Base-by-base conservation (phyloP, 139 green algal species). In the Micromonas pusilla region DNA sequence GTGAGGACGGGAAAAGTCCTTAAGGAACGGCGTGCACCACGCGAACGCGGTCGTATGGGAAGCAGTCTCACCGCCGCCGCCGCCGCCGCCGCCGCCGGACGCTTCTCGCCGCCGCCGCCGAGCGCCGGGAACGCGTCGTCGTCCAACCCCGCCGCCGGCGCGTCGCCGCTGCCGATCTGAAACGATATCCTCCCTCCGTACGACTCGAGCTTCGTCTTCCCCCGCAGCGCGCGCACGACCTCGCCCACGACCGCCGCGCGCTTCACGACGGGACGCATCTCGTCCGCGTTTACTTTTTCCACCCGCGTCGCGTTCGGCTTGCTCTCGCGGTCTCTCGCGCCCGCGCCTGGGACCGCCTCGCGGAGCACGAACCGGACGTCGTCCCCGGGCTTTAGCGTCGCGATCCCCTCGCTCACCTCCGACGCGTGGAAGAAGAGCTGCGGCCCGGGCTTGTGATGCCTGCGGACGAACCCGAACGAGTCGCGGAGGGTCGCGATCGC, bases 391-490 rank as follows among this genome's bases (percentile, higher is more conserved):
- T 63, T 20, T 0, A 63, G 1, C 19, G 16, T 57, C 9, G 9
- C 45, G 45, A 23, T 32, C 1, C 31, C 20, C 31, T 70, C 31
- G 20, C 28, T 21, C 9, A 63, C 52, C 68, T 75, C 68, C 9
- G 3, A 39, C 21, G 38, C 36, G 68, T 75, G 68, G 33, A 75
- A 75, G 30, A 75, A 75, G 19, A 75, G 26, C 23, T 75, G 37
- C 23, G 36, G 1, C 16, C 45, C 45, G 4, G 60, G 9, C 37
- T 20, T 39, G 2, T 9, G 31, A 2, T n/a, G 66, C 2, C 21
- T 70, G 16, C 72, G 52, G 0, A 78, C 31, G 53, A 78, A 78
- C 19, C 72, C 72, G 62, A 78, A 78, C 31, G 72, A 78, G 36
- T 78, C 52, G 2, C 62, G 52, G 19, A 78, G 5, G 20, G 33